These are phyloP conservation scores for Jatropha curcas DNA, from an alignment of 345 rosid genomes.

Conservation along the genomic window DNA sequence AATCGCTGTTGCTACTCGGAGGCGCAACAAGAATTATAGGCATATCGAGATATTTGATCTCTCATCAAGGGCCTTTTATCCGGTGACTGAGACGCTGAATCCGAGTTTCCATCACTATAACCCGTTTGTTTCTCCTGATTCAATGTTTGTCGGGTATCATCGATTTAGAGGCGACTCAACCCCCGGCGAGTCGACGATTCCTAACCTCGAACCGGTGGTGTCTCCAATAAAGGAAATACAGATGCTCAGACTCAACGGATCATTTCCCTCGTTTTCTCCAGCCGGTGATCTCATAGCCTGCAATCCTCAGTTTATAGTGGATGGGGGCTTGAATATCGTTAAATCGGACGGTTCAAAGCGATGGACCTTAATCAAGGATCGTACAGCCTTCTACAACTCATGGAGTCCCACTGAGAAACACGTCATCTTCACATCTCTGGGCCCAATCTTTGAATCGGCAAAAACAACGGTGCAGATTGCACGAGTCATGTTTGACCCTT, in stretches of 20 bases:
- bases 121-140: conserved; percentile 67
- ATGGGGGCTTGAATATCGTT: conserved; percentile 51
- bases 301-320: conserved; percentile 41
- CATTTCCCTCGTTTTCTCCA: conserved; percentile 69
- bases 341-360: conserved; percentile 77
- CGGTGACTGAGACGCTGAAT: conserved; percentile 54
- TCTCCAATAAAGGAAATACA: conserved; percentile 58
- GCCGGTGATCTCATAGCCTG: conserved; percentile 57
- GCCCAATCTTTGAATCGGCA: conserved; percentile 67
- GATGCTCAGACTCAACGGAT: conserved; percentile 63
- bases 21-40: conserved; percentile 42
- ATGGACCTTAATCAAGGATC: conserved; percentile 64
- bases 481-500: conserved; percentile 51
- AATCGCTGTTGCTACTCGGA: conserved; percentile 75
- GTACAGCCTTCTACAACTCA: conserved; percentile 70
- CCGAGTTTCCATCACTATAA: conserved; percentile 75
- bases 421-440: conserved; percentile 70
- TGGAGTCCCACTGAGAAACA: conserved; percentile 79
- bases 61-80: conserved; percentile 39
- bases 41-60: conserved; percentile 74
- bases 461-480: conserved; percentile 73
- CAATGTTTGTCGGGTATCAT: conserved; percentile 64
- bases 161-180: conserved; percentile 71
- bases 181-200: conserved; percentile 49
- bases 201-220: conserved; percentile 60